Base-by-base conservation (phyloP, 2,329 filamentous ascomycete genomes). In the Rhexocercosporidium sp. region DNA sequence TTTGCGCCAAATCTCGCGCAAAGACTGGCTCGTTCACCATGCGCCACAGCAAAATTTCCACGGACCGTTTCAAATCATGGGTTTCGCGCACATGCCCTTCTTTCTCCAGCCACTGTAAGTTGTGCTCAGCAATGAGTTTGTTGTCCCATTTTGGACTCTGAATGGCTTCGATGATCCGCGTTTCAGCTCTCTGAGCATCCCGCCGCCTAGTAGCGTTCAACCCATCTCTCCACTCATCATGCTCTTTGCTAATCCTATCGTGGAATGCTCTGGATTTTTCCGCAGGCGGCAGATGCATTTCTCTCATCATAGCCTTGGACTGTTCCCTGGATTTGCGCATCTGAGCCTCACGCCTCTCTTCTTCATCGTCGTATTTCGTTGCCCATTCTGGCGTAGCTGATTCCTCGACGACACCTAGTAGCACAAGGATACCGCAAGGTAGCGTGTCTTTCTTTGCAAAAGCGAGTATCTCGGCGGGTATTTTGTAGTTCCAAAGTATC, bases 401-500 rank as follows among this genome's bases (percentile, higher is more conserved):
- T 69, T 84, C 81, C 59, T 83, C 81, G 3, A 86, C 81, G 3
- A 86, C 72, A 22, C 77, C 80, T 0, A 89, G 75, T 22, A 88
- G 74, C n/a, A 87, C 86, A 31, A 89, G 79, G 31, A 88, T 79
- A 37, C 87, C 87, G 72, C 86, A 88, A 0, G 87, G 86, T 0
- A 90, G 82, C 0, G 84, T 84, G 20, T 84, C 82, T 34, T 81
- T 81, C 9, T 83, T 80, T 2, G 85, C 77, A 66, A 89, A 86
- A 0, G 78, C 69, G 1, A 88, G 72, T 4, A 88, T 77, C 3
- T 82, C 80, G 22, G 84, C 80, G 0, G 86, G 85, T 56, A 88
- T 87, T 65, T 82, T 82, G 78, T 87, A 88, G 73, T 84, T 86
- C 87, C 87, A 89, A 2, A 89, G 79, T 11, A 88, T 81, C 0